A percentile compares a stretch with the other conserved stretches of the same genome.
These are phyloP conservation scores for Apophysomyces sp. DNA, from an alignment of 371 early-diverging fungal species.

Conservation along the genomic window DNA sequence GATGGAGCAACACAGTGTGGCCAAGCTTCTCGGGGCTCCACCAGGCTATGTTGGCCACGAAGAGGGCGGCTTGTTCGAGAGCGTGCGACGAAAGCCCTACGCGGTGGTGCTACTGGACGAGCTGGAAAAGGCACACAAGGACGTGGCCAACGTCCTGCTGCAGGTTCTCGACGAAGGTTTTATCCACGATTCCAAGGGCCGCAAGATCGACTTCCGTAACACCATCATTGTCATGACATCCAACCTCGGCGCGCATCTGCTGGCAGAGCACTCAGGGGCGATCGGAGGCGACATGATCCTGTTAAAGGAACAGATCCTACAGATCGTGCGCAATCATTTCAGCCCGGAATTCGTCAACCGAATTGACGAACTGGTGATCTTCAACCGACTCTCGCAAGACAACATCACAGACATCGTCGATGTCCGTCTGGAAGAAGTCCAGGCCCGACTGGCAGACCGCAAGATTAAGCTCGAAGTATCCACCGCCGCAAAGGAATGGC, in stretches of 20 bases:
- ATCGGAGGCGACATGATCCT: slow-evolving; percentile 33
- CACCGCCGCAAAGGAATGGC: slow-evolving; percentile 72
- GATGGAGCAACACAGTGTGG: slow-evolving; percentile 79
- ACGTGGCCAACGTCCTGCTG: slow-evolving; percentile 74
- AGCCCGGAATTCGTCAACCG: slow-evolving; percentile 92
- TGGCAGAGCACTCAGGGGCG: slow-evolving; percentile 33
- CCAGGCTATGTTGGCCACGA: slow-evolving; percentile 90
- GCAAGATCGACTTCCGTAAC: slow-evolving; percentile 87
- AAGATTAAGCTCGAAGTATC: slow-evolving; percentile 67
- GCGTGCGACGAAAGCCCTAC: slow-evolving; percentile 88
- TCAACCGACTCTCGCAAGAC: slow-evolving; percentile 75
- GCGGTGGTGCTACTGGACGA: slow-evolving; percentile 90
- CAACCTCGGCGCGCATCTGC: slow-evolving; percentile 69
- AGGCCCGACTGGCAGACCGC: slow-evolving; percentile 71
- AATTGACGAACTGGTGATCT: slow-evolving; percentile 85
- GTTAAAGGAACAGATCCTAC: slow-evolving; percentile 61
- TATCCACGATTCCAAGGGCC: slow-evolving; percentile 85
- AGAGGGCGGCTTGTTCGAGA: slow-evolving; percentile 88
- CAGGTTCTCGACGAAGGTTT: slow-evolving; percentile 93
- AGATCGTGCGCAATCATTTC: slow-evolving; percentile 78
- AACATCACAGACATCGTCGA: slow-evolving; percentile 82
- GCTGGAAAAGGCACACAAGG: slow-evolving; percentile 90
- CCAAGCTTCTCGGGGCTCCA: slow-evolving; percentile 89
- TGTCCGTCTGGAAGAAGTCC: slow-evolving; percentile 77
- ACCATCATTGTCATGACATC: slow-evolving; percentile 94